Evolutionary conservation across 495 filamentous ascomycete species (phyloP), one percentile per base, ranked within the genome.

Genomic region (Hypoxylon fuscum): DNA sequence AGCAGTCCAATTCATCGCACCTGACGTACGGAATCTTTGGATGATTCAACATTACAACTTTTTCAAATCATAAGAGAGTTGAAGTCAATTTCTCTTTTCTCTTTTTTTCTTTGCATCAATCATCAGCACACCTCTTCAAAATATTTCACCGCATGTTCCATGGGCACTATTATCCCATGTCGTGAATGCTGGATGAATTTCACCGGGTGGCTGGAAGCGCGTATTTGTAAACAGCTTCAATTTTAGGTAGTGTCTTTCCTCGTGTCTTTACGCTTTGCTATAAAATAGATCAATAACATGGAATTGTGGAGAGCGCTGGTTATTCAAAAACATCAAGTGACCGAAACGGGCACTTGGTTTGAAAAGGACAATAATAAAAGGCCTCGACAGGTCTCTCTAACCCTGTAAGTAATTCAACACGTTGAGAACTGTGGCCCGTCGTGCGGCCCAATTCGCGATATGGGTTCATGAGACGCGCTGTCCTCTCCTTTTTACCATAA

Each of bases 351-450:
- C 12, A 41, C n/a, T 48, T 31, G 21, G 63, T 62, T 57, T 56
- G 52, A 56, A 22, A 20, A 47, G 34, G 53, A 62, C 45, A 62
- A 66, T 45, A 66, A 66, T 46, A 62, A 12, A 44, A 40, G n/a
- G 42, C 27, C 47, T 47, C 45, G 45, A 66, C 51, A 51, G 55
- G 55, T 51, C 37, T 22, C 46, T 32, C 29, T 32, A 15, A 47
- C 52, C 57, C 42, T 62, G 58, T 49, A 62, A 67, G 52, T 49
- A 62, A 62, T 66, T 58, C 46, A 62, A 66, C 63, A 62, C 58
- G 63, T 62, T 41, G n/a, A 55, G 29, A 44, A 54, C 14, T 25
- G 41, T 37, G 62, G 47, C 49, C 64, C 11, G 38, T 62, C 59
- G 42, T 41, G 59, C 64, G 43, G 49, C 59, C 64, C 10, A 59